A percentile compares a stretch with the other conserved stretches of the same genome.
Evolutionary conservation across 108 stramenopile genomes (phyloP).

Genomic region (Heterococcus sp.): DNA sequence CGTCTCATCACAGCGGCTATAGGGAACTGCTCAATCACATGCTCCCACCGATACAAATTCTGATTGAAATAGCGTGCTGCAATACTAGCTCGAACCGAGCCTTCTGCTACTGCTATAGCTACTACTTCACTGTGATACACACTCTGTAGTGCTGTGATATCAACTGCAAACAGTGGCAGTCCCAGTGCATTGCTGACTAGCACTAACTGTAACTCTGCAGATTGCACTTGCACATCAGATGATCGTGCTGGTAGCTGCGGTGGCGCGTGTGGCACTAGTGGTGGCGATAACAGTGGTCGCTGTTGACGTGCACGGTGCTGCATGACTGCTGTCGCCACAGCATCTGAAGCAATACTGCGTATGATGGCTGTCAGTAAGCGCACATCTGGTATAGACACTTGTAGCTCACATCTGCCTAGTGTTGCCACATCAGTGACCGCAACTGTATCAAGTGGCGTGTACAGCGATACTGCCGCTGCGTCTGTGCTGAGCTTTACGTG

Average conservation of each 20-base stretch:
- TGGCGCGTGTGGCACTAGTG: not conserved
- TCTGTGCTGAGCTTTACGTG: too few relatives aligned
- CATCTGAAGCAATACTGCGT: not conserved
- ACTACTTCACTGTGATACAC: not conserved
- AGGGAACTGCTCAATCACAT: not conserved
- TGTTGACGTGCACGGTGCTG: not conserved
- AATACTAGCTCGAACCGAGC: not conserved
- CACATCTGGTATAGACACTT: not conserved
- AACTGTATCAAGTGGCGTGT: too few relatives aligned
- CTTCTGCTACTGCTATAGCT: not conserved
- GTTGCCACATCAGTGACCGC: not conserved
- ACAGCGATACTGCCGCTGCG: too few relatives aligned
- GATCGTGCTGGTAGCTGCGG: not conserved
- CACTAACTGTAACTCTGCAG: not conserved
- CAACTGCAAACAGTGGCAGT: not conserved
- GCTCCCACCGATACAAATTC: not conserved
- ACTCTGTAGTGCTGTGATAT: not conserved
- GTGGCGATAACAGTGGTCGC: not conserved
- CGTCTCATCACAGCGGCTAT: too few relatives aligned
- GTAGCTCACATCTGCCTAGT: not conserved
- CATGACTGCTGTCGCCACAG: not conserved
- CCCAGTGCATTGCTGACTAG: not conserved
- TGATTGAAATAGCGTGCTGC: not conserved
- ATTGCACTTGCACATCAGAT: not conserved
- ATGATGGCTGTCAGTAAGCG: not conserved